These are phyloP conservation scores for Porcisia hertigi DNA, from an alignment of 208 protist genomes.

Conservation along the genomic window DNA sequence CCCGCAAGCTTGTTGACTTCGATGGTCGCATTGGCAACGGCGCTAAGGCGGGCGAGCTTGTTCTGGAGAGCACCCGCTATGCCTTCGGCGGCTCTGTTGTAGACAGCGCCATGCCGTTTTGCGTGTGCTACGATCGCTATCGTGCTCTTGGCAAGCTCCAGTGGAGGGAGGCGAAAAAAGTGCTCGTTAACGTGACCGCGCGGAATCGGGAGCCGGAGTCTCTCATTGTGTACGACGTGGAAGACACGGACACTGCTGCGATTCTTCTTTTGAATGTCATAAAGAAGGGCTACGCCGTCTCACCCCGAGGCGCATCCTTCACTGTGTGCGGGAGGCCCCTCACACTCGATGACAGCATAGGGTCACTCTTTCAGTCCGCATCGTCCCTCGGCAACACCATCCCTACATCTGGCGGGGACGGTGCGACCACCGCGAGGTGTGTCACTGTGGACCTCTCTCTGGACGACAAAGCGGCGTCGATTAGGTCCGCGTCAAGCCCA, in stretches of 20 bases:
- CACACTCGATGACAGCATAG: slow-evolving; percentile 19
- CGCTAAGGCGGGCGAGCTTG: slow-evolving; percentile 40
- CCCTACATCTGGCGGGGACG: slow-evolving; percentile 12
- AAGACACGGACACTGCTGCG: slow-evolving; percentile 37
- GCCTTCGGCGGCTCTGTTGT: slow-evolving; percentile 56
- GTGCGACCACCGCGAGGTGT: slow-evolving; percentile 10
- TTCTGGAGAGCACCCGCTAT: slow-evolving; percentile 62
- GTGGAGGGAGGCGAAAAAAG: slow-evolving; percentile 40
- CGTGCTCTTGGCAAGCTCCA: slow-evolving; percentile 45
- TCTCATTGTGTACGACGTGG: slow-evolving; percentile 41
- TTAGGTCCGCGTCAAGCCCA: slow-evolving; percentile 12
- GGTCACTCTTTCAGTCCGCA: slow-evolving; percentile 25
- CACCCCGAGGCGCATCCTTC: slow-evolving; percentile 22
- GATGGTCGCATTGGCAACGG: slow-evolving; percentile 47
- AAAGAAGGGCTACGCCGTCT: slow-evolving; percentile 41
- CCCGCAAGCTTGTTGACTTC: slow-evolving; percentile 29
- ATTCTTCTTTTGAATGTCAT: slow-evolving; percentile 45
- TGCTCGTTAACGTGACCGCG: slow-evolving; percentile 29
- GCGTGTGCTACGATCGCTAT: slow-evolving; percentile 55
- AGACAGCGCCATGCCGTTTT: slow-evolving; percentile 68
- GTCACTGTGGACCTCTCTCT: slow-evolving; percentile 25
- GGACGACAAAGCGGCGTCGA: slow-evolving; percentile 11
- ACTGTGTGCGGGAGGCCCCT: slow-evolving; percentile 21
- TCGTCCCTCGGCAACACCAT: slow-evolving; percentile 8
- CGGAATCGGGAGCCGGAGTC: slow-evolving; percentile 13